Evolutionary conservation across 106 monocot genomes (phyloP).

Genomic region (Allium sativum): DNA sequence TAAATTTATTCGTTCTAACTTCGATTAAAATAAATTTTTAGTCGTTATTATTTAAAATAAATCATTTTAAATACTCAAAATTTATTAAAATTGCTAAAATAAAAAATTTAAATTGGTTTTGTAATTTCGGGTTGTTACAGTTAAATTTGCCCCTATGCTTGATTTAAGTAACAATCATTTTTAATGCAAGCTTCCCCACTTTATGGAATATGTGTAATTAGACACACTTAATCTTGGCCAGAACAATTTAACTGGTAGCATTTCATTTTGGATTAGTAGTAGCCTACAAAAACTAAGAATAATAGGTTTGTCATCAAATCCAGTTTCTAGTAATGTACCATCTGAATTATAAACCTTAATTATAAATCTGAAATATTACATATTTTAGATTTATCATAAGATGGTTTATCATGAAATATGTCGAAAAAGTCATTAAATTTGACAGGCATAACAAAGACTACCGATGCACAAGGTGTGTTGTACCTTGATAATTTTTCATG

Average conservation of each 20-base stretch:
- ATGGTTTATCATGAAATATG: constrained; percentile 9
- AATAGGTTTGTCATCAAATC: constrained; percentile 24
- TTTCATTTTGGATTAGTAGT: constrained; percentile 30
- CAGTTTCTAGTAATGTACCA: constrained; percentile 11
- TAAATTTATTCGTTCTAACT: too few relatives aligned
- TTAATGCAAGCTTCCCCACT: constrained; percentile 15
- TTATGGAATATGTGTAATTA: constrained; percentile 5
- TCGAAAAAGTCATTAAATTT: constrained; percentile 3
- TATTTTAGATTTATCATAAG: constrained; percentile 10
- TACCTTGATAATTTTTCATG: too few relatives aligned
- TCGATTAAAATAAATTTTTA: too few relatives aligned
- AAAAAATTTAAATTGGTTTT: too few relatives aligned
- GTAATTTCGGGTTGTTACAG: background rate
- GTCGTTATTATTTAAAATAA: too few relatives aligned
- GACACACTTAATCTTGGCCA: constrained; percentile 24
- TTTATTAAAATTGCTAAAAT: too few relatives aligned
- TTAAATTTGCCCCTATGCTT: constrained; percentile 9
- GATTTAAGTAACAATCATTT: constrained; percentile 26
- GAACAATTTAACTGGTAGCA: constrained; percentile 19
- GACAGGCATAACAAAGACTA: background rate
- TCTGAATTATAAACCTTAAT: too few relatives aligned
- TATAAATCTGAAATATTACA: background rate
- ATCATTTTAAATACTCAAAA: too few relatives aligned
- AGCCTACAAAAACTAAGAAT: constrained; percentile 15
- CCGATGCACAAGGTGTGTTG: too few relatives aligned